Conservation (phyloP, 2,329 filamentous ascomycete species). For the Fusarium nisikadoi region DNA sequence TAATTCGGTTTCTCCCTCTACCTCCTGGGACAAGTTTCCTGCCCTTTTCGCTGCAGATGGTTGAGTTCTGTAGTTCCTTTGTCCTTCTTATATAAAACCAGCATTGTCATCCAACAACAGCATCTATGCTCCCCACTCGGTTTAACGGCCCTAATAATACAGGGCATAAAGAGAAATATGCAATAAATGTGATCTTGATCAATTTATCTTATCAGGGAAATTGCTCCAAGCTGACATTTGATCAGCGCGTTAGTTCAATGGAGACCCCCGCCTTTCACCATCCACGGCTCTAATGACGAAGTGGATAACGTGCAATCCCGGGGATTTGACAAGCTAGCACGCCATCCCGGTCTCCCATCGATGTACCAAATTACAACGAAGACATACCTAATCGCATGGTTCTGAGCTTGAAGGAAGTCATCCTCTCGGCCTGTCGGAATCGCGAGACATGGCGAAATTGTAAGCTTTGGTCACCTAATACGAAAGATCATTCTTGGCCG, state of each 20-base stretch:
- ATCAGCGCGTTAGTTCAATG: background rate
- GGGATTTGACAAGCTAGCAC: slow-evolving; percentile 7
- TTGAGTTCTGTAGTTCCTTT: too few relatives aligned
- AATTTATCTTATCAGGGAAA: accelerated
- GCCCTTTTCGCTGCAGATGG: too few relatives aligned
- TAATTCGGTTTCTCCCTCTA: too few relatives aligned
- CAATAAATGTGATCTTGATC: background rate
- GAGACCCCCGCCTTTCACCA: background rate
- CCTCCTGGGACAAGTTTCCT: too few relatives aligned
- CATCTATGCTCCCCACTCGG: too few relatives aligned
- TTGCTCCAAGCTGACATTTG: accelerated
- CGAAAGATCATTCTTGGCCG: background rate
- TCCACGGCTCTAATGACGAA: background rate
- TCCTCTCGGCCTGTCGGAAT: background rate
- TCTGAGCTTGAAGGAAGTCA: accelerated
- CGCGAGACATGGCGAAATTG: background rate
- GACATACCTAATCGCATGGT: too few relatives aligned
- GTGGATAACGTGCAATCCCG: slow-evolving; percentile 3
- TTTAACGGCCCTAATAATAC: too few relatives aligned
- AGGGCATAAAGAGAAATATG: too few relatives aligned
- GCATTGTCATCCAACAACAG: too few relatives aligned
- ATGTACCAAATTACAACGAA: background rate
- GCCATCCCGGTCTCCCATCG: background rate
- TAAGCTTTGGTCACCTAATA: background rate
- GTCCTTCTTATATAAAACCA: too few relatives aligned